These are phyloP conservation scores for Cutaneotrichosporon dermatis DNA, from an alignment of 1,284 basidiomycete species.

Conservation along the genomic window DNA sequence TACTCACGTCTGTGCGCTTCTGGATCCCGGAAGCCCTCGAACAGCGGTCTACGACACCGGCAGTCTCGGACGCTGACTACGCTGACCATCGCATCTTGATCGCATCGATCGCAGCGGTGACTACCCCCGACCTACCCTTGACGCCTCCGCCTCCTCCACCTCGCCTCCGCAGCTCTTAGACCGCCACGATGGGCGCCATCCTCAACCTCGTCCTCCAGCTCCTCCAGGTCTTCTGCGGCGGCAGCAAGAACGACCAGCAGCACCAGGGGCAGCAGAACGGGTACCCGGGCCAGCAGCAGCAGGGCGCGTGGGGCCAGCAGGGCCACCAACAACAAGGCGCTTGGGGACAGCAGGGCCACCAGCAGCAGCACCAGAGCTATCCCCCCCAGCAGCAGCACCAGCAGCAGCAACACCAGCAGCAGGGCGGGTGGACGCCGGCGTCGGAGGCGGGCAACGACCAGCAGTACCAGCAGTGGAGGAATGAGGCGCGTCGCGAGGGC, in stretches of 20 bases:
- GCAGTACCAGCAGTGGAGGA: conserved; percentile 64
- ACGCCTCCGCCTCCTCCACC: too few relatives aligned
- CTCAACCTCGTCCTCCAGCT: conserved; percentile 18
- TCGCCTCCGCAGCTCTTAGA: too few relatives aligned
- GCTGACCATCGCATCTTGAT: too few relatives aligned
- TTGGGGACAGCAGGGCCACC: conserved; percentile 4
- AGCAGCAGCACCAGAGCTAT: conserved; percentile 2
- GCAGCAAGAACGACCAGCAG: conserved; percentile 18
- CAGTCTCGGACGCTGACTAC: too few relatives aligned
- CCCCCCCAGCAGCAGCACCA: conserved; percentile 3
- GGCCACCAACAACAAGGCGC: conserved; percentile 18
- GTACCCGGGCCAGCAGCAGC: conserved; percentile 22
- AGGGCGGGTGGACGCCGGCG: conserved; percentile 1
- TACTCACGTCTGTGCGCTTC: too few relatives aligned
- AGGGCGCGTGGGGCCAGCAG: conserved; percentile 11
- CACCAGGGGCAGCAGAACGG: conserved; percentile 23
- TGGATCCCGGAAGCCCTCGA: too few relatives aligned
- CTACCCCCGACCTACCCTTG: too few relatives aligned
- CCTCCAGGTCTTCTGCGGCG: conserved; percentile 27
- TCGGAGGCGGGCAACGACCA: conserved; percentile 13
- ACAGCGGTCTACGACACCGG: too few relatives aligned
- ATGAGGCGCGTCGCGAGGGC: conserved; percentile 67
- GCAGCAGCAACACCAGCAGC: conserved; percentile 6
- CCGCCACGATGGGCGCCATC: conserved; percentile 3
- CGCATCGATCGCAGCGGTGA: too few relatives aligned